Conservation (phyloP, 495 filamentous ascomycete species). For the Beverwykella pulmonaria region DNA sequence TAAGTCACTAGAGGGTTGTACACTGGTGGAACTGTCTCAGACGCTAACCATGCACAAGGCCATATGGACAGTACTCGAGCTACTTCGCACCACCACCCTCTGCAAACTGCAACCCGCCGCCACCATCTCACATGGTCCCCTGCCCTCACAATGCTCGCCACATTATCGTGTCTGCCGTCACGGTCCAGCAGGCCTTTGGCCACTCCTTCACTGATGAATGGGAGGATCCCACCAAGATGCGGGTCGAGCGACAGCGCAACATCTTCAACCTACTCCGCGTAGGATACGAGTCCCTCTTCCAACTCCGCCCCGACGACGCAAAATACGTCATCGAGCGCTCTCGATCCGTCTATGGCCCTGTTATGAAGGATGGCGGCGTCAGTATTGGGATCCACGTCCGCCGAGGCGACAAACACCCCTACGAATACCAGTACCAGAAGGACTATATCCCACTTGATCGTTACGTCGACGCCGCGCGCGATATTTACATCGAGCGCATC, state of each 20-base stretch:
- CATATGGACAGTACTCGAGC: conserved; percentile 68
- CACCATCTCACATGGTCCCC: conserved; percentile 64
- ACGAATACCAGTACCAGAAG: conserved; percentile 65
- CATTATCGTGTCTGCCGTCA: conserved; percentile 68
- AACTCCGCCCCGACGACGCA: conserved; percentile 58
- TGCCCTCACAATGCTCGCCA: conserved; percentile 71
- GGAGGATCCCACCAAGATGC: conserved; percentile 52
- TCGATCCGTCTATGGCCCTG: conserved; percentile 51
- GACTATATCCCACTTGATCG: conserved; percentile 68
- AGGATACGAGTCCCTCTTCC: conserved; percentile 69
- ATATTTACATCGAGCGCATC: conserved; percentile 40
- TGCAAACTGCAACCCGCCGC: conserved; percentile 62
- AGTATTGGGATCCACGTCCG: conserved; percentile 71
- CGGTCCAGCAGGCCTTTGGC: conserved; percentile 59
- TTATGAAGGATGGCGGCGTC: conserved; percentile 45
- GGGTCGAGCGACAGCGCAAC: conserved; percentile 52
- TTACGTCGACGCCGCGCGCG: conserved; percentile 56
- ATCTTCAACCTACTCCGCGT: conserved; percentile 63
- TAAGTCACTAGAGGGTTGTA: conserved; percentile 29
- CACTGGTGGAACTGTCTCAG: not conserved
- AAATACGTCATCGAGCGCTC: conserved; percentile 57
- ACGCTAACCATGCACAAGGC: conserved; percentile 47
- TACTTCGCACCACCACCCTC: conserved; percentile 66
- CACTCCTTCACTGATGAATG: conserved; percentile 55
- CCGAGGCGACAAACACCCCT: conserved; percentile 69